Conservation (phyloP, 345 rosid species). For the Aquilaria malaccensis region DNA sequence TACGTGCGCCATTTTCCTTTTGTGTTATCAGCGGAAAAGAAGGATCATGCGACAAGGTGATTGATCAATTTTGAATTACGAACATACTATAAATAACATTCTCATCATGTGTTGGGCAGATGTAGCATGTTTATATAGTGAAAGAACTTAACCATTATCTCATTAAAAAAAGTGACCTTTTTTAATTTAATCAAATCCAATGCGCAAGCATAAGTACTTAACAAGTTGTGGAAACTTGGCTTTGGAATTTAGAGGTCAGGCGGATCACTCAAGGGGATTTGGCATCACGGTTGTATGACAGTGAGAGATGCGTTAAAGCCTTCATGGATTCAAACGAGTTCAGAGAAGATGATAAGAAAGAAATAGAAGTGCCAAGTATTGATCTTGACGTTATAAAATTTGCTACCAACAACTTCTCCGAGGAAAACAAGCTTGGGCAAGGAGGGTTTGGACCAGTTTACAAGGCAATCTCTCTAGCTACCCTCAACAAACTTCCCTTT, state of each 20-base stretch:
- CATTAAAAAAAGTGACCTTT: too few relatives aligned
- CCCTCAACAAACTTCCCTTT: background rate
- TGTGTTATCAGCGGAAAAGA: background rate
- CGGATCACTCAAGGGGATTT: slow-evolving; percentile 1
- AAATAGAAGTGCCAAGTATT: slow-evolving; percentile 37
- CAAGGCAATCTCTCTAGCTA: slow-evolving; percentile 23
- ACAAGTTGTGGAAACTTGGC: background rate
- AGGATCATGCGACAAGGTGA: slow-evolving; percentile 2
- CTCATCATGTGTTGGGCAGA: too few relatives aligned
- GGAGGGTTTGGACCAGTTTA: slow-evolving; percentile 69
- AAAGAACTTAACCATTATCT: too few relatives aligned
- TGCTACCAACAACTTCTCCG: slow-evolving; percentile 43
- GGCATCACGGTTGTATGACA: slow-evolving; percentile 18
- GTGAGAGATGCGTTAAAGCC: slow-evolving; percentile 23
- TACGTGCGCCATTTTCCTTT: slow-evolving; percentile 3
- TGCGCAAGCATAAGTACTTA: too few relatives aligned
- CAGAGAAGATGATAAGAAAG: slow-evolving; percentile 30
- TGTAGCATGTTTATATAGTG: too few relatives aligned
- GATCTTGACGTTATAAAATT: slow-evolving; percentile 30
- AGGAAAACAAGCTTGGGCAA: slow-evolving; percentile 42
- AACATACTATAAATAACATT: too few relatives aligned
- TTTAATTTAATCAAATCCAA: too few relatives aligned
- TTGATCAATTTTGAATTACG: background rate
- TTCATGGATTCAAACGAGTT: slow-evolving; percentile 19
- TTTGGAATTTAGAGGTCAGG: background rate